A percentile compares a stretch with the other conserved stretches of the same genome.
Evolutionary conservation across 495 filamentous ascomycete genomes (phyloP).

Genomic region (Filosporella fistucella): DNA sequence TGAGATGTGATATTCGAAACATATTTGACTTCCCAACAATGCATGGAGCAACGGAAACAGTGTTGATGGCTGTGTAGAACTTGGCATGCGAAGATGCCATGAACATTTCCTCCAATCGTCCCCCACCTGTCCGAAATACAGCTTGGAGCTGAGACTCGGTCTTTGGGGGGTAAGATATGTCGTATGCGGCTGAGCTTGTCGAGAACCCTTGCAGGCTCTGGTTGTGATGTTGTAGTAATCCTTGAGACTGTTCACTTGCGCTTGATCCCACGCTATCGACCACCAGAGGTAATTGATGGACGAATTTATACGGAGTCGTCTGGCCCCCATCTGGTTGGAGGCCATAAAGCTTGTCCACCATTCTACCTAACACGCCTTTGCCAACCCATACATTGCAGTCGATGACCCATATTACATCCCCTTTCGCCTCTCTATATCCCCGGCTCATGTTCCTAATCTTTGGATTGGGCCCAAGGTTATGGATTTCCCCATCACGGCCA

Average conservation of each 20-base stretch:
- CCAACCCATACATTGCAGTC: conserved; percentile 97
- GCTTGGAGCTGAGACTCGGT: conserved; percentile 24
- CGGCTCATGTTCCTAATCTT: conserved; percentile 98
- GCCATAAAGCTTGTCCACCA: conserved; percentile 83
- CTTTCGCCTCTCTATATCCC: conserved; percentile 88
- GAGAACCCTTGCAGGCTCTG: conserved; percentile 20
- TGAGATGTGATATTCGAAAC: conserved; percentile 88
- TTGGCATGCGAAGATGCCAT: conserved; percentile 93
- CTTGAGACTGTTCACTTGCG: conserved; percentile 35
- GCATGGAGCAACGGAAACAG: conserved; percentile 84
- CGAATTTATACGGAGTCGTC: conserved; percentile 76
- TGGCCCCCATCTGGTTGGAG: conserved; percentile 33
- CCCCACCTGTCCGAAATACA: conserved; percentile 53
- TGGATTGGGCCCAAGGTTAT: conserved; percentile 86
- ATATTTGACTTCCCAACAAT: conserved; percentile 97
- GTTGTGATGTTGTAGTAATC: conserved; percentile 27
- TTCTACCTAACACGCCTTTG: conserved; percentile 70
- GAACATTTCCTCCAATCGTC: conserved; percentile 88
- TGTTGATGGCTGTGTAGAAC: conserved; percentile 98
- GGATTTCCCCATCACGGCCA: conserved; percentile 40
- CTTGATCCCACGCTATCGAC: conserved; percentile 59
- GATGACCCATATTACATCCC: conserved; percentile 89
- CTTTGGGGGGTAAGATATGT: conserved; percentile 13
- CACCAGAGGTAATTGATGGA: conserved; percentile 88
- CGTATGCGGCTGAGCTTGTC: conserved; percentile 18